These are phyloP conservation scores for Euphorbia celastroides DNA, from an alignment of 441 rosid species.

Conservation along the genomic window DNA sequence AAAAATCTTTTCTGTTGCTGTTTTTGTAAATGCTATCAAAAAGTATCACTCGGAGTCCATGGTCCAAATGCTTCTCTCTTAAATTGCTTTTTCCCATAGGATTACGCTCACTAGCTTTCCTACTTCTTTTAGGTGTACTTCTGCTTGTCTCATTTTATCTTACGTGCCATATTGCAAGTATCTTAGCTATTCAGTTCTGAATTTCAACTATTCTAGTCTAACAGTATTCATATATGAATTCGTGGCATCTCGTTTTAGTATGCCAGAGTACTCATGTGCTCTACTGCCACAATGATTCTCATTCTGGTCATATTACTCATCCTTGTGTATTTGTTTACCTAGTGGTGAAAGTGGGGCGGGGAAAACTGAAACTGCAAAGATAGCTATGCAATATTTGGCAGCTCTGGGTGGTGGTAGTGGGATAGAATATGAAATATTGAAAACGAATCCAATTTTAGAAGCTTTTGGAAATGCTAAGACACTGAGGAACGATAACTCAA, in stretches of 20 bases:
- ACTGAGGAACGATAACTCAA: slow-evolving; percentile 90
- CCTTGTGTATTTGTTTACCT: slow-evolving; percentile 29
- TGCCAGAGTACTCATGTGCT: background rate
- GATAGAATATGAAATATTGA: slow-evolving; percentile 91
- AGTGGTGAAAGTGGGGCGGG: slow-evolving; percentile 99
- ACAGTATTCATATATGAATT: background rate
- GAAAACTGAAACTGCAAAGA: slow-evolving; percentile 98
- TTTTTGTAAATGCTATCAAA: too few relatives aligned
- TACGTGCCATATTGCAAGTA: background rate
- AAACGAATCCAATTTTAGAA: slow-evolving; percentile 95
- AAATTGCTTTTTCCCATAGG: background rate
- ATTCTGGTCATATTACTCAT: background rate
- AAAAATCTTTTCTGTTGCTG: background rate
- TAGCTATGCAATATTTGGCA: slow-evolving; percentile 99
- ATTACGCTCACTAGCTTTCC: background rate
- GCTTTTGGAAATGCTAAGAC: slow-evolving; percentile 99
- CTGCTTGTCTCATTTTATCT: background rate
- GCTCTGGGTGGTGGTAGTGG: slow-evolving; percentile 99
- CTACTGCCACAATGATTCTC: background rate
- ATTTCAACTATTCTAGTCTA: background rate
- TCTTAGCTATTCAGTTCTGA: background rate
- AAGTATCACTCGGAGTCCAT: too few relatives aligned
- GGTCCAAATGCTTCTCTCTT: background rate
- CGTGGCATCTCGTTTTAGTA: background rate
- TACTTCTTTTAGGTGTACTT: background rate